Evolutionary conservation across 768 basidiomycete genomes (phyloP), one percentile per base, ranked within the genome.

Genomic region (Lactifluus piperatus): DNA sequence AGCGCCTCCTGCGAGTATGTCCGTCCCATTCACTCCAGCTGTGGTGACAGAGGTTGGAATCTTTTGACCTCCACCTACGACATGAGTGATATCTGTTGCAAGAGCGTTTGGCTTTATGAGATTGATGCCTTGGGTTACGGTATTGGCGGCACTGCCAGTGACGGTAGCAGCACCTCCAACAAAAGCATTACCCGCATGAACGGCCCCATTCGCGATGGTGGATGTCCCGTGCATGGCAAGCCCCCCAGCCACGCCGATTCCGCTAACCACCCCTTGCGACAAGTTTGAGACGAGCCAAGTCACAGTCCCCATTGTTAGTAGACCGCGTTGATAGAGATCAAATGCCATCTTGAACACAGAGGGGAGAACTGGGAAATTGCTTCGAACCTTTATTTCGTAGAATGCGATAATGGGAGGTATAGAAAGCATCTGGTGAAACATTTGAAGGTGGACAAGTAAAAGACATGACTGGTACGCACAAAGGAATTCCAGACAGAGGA

Each of bases 341-440:
- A 56, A 47, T 29, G 24, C 37, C 13, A 61, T 47, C 29, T 22
- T 7, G 9, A 56, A 11, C 18, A 52, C 8, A 39, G 60, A 52
- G 16, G 60, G 60, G 9, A 61, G 5, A 20, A 14, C 36, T 16
- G 60, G 55, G 43, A 41, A 26, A 29, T 39, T 41, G 20, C 32
- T 20, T 36, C 55, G 60, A 41, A 61, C 16, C n/a, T 55, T 46
- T 34, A 56, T 27, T 51, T 61, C 60, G n/a, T 56, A 61, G 27
- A 61, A 56, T 8, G 34, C 36, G 44, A 61, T 18, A 27, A 51
- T 2, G 18, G 45, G 43, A 27, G 60, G 60, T 37, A 46, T 56
- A 27, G 24, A 32, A 37, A 52, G 39, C 5, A 34, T 36, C 60
- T 61, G 8, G 30, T 46, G 45, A 13, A 22, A 11, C 46, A 37